Base-by-base conservation (phyloP, 2,329 filamentous ascomycete genomes). In the Cercospora canescens region DNA sequence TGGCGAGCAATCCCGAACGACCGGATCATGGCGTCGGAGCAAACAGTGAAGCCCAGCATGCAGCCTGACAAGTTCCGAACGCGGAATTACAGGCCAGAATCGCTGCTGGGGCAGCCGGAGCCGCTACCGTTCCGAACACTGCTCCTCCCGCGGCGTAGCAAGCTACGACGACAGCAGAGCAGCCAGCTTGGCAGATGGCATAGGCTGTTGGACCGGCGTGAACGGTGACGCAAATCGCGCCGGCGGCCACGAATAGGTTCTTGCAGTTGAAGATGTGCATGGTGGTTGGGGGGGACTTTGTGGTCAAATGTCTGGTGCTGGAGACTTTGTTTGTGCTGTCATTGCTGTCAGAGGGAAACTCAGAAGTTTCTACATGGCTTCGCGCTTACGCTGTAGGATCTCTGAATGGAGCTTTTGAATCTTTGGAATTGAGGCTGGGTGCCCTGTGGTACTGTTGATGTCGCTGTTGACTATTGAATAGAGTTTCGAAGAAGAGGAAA, bases 171-270 rank as follows among this genome's bases (percentile, higher is more conserved):
- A 85, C 71, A 0, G 67, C 67, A 0, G 82, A 72, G 35, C 83
- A 85, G 4, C 83, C 83, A 0, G 79, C 78, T 71, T 86, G 83
- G 54, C 83, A 85, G 3, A 81, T 57, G 0, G 79, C 82, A 66
- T 85, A 85, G 8, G 71, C 76, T 1, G 71, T 30, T 0, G 78
- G 79, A 0, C 79, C 79, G 7, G 76, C 77, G 6, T n/a, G 34
- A 16, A 24, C 56, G 16, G 35, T 35, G 14, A 30, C 18, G 14
- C 21, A 7, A n/a, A 65, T 24, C 16, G 16, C 6, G 4, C 59
- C 18, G n/a, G 65, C 24, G 11, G 45, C 14, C 9, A 34, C 3
- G 24, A 67, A 11, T 48, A 35, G 16, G 30, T 24, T 32, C 18
- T 56, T 57, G 45, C 16, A 9, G 18, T 21, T 39, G 32, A 8